Base-by-base conservation (phyloP, 176 grass and related monocot genomes). In the Musa schizocarpa region DNA sequence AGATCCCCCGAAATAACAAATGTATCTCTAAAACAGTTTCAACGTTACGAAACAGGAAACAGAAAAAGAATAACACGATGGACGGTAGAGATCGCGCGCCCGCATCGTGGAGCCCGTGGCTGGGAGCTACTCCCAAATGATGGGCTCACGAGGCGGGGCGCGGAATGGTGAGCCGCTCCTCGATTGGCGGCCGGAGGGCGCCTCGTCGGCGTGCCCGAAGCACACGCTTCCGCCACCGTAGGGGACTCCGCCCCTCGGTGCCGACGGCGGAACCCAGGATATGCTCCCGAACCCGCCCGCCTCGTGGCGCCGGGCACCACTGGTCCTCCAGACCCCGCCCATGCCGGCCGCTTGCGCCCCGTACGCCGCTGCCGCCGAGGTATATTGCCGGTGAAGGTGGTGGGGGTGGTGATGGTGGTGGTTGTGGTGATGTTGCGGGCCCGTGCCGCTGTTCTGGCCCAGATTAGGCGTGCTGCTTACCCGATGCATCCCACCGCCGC, bases 231-330 rank as follows among this genome's bases (percentile, higher is more conserved):
- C 77, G 70, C 63, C 56, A 74, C 56, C 66, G 64, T 76, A 51
- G 76, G 83, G 80, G 23, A 73, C 16, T 77, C 74, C 0, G 8
- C 54, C 43, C 52, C 3, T 50, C 48, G 34, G 56, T 57, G n/a
- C 67, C 53, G 9, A 6, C 51, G 14, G 8, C 56, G n/a, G 53
- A 29, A 69, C 11, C 11, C 56, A 49, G 69, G 8, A 63, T 1
- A 72, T 65, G 43, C 80, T 55, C 1, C 62, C 77, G n/a, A 86
- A 89, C 8, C 80, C 65, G 17, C 80, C 78, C 53, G 20, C 9
- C 52, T 80, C 83, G 74, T 72, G 66, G 24, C 85, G 75, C 48
- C 73, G 76, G n/a, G 76, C 0, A 34, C 25, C 23, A 65, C 71
- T 63, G 23, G 1, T 53, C 17, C 75, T 77, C 59, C 21, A 64